phyloP scores from a whole-genome alignment of 768 basidiomycete species.

The Pisolithus marmoratus region DNA sequence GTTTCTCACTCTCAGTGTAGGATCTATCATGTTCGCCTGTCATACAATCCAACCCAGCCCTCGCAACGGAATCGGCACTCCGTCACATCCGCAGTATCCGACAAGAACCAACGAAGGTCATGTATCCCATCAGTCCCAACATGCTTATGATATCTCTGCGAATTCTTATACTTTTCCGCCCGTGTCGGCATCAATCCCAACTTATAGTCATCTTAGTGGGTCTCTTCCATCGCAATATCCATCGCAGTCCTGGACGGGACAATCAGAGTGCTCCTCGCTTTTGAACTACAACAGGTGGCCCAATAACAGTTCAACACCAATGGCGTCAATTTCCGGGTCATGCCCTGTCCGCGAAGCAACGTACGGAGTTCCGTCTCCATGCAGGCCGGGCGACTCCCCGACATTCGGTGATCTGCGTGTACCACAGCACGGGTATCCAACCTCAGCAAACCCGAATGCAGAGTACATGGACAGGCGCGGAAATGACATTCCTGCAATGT shows the following conservation, averaged over 20 bases:
- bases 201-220: slow-evolving; percentile 21
- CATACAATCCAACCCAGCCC: slow-evolving; percentile 27
- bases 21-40: slow-evolving; percentile 36
- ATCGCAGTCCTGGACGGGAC: slow-evolving; percentile 20
- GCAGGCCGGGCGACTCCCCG: slow-evolving; percentile 36
- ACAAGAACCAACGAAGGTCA: slow-evolving; percentile 23
- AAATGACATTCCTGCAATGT: slow-evolving; percentile 25
- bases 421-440: slow-evolving; percentile 33
- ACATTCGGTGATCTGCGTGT: slow-evolving; percentile 23
- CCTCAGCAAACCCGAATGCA: slow-evolving; percentile 30
- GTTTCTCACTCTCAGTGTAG: slow-evolving; percentile 20
- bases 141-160: slow-evolving; percentile 24
- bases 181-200: slow-evolving; percentile 21
- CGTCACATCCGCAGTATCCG: slow-evolving; percentile 21
- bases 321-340: slow-evolving; percentile 18
- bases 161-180: slow-evolving; percentile 27
- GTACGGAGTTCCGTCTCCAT: slow-evolving; percentile 23
- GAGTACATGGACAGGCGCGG: slow-evolving; percentile 33
- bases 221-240: slow-evolving; percentile 23
- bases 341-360: slow-evolving; percentile 26
- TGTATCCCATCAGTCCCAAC: slow-evolving; percentile 18
- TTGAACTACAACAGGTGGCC: slow-evolving; percentile 27
- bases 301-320: slow-evolving; percentile 20
- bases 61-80: slow-evolving; percentile 15
- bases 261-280: slow-evolving; percentile 26